Evolutionary conservation across 352 stramenopile genomes (phyloP).

Genomic region (Pythium myriotylum): DNA sequence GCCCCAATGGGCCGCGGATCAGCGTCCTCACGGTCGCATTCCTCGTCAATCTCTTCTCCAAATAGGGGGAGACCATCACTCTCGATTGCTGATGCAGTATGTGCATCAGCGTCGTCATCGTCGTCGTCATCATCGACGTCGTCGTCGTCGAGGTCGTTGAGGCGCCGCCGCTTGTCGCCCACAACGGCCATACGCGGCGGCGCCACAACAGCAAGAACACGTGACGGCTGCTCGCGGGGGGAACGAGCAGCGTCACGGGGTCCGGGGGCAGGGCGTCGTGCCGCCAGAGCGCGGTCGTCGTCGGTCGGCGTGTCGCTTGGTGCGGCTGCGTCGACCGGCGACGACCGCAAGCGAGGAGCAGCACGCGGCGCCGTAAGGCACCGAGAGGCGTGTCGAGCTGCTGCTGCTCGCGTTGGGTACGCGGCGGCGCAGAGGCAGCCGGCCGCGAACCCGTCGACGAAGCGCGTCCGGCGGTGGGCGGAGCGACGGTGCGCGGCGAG

Average conservation of each 20-base stretch:
- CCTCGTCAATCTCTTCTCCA: no score
- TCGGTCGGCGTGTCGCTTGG: slow-evolving; percentile 5
- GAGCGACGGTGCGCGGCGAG: slow-evolving; percentile 13
- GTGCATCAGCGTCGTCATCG: no score
- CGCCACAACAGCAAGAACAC: no score
- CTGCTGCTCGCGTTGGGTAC: slow-evolving; percentile 19
- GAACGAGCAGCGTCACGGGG: not conserved
- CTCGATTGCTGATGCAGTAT: no score
- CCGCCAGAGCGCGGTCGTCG: not conserved
- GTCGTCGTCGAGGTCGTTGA: no score
- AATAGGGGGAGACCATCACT: no score
- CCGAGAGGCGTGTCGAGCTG: slow-evolving; percentile 18
- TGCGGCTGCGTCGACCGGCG: slow-evolving; percentile 6
- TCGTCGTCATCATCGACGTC: no score
- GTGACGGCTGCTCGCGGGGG: not conserved
- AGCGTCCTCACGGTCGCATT: no score
- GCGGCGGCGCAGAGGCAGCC: slow-evolving; percentile 23
- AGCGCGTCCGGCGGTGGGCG: slow-evolving; percentile 8
- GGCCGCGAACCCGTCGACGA: slow-evolving; percentile 25
- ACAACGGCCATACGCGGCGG: no score
- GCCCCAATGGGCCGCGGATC: no score
- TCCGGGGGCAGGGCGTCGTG: not conserved
- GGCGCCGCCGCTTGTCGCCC: no score
- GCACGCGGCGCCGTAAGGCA: slow-evolving; percentile 14
- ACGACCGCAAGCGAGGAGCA: not conserved